phyloP scores from a whole-genome alignment of 1,284 basidiomycete species.

The Coniferiporia weirii region DNA sequence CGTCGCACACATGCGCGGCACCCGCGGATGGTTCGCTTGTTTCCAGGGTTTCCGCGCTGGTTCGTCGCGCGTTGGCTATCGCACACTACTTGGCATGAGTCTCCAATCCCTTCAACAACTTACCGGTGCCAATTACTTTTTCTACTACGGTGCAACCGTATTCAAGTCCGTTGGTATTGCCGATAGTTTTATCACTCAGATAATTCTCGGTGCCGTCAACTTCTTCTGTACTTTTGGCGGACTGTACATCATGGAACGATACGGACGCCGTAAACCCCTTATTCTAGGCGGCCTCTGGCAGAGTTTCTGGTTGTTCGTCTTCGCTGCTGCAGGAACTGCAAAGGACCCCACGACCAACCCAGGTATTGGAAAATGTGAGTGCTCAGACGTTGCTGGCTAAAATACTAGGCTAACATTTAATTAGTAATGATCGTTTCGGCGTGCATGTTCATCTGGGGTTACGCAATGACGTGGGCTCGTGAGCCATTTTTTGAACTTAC shows the following conservation, averaged over 20 bases:
- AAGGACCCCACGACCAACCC: conserved; percentile 46
- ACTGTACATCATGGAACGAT: conserved; percentile 12
- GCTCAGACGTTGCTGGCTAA: not conserved
- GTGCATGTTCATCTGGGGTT: conserved; percentile 75
- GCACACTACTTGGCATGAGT: conserved; percentile 61
- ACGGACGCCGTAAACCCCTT: conserved; percentile 53
- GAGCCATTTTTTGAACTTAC: conserved; percentile 18
- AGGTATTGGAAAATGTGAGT: conserved; percentile 48
- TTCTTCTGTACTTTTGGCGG: conserved; percentile 57
- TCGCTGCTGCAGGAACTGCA: conserved; percentile 69
- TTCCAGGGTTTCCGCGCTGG: conserved; percentile 46
- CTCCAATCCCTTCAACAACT: conserved; percentile 74
- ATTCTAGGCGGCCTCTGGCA: conserved; percentile 74
- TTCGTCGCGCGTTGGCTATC: conserved; percentile 40
- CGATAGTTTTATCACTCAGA: conserved; percentile 68
- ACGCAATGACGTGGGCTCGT: conserved; percentile 72
- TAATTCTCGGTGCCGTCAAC: conserved; percentile 69
- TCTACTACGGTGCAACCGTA: conserved; percentile 69
- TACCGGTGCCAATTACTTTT: conserved; percentile 57
- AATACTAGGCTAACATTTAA: conserved; percentile 5
- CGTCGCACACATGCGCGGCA: conserved; percentile 11
- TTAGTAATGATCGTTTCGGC: conserved; percentile 73
- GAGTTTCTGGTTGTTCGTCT: conserved; percentile 70
- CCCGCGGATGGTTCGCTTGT: conserved; percentile 53
- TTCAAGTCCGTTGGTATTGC: conserved; percentile 64